Conservation (phyloP, 1,284 basidiomycete genomes). For the Pterulicium gracile region DNA sequence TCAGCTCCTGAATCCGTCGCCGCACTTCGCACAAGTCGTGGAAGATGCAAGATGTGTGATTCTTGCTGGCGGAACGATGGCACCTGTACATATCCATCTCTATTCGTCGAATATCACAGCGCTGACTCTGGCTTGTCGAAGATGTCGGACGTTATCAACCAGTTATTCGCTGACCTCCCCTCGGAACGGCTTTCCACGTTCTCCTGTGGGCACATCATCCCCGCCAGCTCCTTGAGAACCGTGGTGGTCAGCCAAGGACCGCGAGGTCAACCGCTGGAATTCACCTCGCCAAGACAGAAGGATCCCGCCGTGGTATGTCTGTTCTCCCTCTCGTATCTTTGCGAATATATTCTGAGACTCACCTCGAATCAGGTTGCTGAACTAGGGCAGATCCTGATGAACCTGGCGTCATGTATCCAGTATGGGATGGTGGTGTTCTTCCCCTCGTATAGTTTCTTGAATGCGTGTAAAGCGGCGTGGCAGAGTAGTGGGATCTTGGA, state of each 20-base stretch:
- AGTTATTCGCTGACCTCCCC: slow-evolving; percentile 70
- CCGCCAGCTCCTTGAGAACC: slow-evolving; percentile 68
- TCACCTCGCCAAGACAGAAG: slow-evolving; percentile 73
- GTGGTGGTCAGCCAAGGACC: slow-evolving; percentile 76
- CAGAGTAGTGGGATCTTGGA: slow-evolving; percentile 45
- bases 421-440: slow-evolving; percentile 91
- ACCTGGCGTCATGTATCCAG: slow-evolving; percentile 71
- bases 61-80: slow-evolving; percentile 96
- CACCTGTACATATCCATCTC: slow-evolving; percentile 51
- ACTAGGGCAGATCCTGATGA: slow-evolving; percentile 75
- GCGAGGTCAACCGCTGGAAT: slow-evolving; percentile 65
- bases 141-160: slow-evolving; percentile 83
- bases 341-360: neutral
- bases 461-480: slow-evolving; percentile 64
- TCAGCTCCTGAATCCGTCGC: slow-evolving; percentile 89
- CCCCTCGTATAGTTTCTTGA: slow-evolving; percentile 84
- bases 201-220: slow-evolving; percentile 92
- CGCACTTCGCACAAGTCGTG: slow-evolving; percentile 76
- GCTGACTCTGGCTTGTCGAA: slow-evolving; percentile 21
- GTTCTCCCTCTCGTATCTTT: neutral
- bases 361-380: slow-evolving; percentile 56
- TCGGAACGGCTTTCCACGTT: slow-evolving; percentile 62
- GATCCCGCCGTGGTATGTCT: slow-evolving; percentile 53
- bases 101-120: neutral
- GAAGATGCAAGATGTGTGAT: slow-evolving; percentile 75